Percentiles rank a stretch among this genome's conserved stretches.
Conservation (phyloP, 768 basidiomycete genomes). For the Rhodocollybia butyracea region DNA sequence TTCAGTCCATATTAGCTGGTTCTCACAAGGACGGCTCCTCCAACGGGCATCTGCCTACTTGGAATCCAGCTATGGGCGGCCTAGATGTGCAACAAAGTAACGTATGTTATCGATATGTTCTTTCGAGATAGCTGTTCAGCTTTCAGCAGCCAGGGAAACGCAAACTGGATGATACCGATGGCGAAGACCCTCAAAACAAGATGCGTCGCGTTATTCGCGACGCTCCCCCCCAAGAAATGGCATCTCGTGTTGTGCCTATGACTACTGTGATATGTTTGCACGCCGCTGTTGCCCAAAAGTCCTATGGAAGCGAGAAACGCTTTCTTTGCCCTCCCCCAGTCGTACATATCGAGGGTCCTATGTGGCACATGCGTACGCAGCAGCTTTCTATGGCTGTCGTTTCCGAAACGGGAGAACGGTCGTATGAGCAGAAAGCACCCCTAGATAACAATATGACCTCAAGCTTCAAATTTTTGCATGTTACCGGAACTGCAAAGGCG, state of each 20-base stretch:
- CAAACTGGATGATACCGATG: constrained; percentile 65
- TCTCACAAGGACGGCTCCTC: constrained; percentile 27
- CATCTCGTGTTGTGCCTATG: constrained; percentile 77
- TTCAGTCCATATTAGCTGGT: constrained; percentile 34
- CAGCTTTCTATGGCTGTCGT: constrained; percentile 85
- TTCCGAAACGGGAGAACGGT: constrained; percentile 77
- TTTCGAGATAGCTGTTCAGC: constrained; percentile 3
- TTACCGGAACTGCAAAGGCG: constrained; percentile 83
- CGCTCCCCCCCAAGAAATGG: constrained; percentile 61
- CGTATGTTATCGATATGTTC: constrained; percentile 35
- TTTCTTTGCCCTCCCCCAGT: constrained; percentile 93
- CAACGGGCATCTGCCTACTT: constrained; percentile 30
- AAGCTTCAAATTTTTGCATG: constrained; percentile 90
- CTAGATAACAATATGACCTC: constrained; percentile 83
- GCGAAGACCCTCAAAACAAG: constrained; percentile 70
- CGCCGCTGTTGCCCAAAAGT: constrained; percentile 93
- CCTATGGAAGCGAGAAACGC: constrained; percentile 93
- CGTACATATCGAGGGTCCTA: constrained; percentile 88
- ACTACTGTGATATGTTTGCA: constrained; percentile 89
- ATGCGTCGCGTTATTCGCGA: constrained; percentile 83
- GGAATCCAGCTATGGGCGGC: constrained; percentile 28
- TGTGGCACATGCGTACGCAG: constrained; percentile 78
- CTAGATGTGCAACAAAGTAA: constrained; percentile 23
- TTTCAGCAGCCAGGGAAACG: constrained; percentile 50
- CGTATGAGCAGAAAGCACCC: constrained; percentile 80